Evolutionary conservation across 331 rosid genomes (phyloP).

Genomic region (Phaseolus coccineus): DNA sequence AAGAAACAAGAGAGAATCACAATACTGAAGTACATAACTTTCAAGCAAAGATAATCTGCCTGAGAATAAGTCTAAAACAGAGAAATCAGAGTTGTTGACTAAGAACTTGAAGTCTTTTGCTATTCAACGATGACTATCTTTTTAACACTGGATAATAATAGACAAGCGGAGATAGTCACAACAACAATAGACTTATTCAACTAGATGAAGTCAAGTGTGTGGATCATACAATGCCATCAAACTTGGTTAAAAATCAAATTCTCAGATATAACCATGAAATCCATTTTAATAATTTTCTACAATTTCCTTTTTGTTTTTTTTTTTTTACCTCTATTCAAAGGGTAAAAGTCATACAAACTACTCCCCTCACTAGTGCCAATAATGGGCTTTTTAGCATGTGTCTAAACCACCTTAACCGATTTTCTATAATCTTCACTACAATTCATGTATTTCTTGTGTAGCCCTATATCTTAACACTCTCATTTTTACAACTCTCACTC

Average conservation of each 20-base stretch:
- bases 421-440: neutral
- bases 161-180: conserved; percentile 5
- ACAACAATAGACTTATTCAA: neutral
- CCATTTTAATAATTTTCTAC: neutral
- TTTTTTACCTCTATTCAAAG: neutral
- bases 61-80: neutral
- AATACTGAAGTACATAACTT: conserved; percentile 21
- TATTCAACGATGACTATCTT: neutral
- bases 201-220: neutral
- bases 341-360: neutral
- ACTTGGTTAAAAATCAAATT: neutral
- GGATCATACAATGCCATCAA: neutral
- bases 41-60: neutral
- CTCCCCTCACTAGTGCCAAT: neutral
- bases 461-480: neutral
- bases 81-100: conserved; percentile 21
- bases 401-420: neutral
- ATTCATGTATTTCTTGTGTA: neutral
- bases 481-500: neutral
- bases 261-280: neutral
- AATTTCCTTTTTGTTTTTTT: neutral
- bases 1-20: conserved; percentile 43
- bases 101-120: conserved; percentile 13
- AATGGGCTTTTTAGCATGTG: neutral
- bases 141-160: conserved; percentile 8